Evolutionary conservation across 2,329 filamentous ascomycete genomes (phyloP).

Genomic region (Exserohilum turcica): DNA sequence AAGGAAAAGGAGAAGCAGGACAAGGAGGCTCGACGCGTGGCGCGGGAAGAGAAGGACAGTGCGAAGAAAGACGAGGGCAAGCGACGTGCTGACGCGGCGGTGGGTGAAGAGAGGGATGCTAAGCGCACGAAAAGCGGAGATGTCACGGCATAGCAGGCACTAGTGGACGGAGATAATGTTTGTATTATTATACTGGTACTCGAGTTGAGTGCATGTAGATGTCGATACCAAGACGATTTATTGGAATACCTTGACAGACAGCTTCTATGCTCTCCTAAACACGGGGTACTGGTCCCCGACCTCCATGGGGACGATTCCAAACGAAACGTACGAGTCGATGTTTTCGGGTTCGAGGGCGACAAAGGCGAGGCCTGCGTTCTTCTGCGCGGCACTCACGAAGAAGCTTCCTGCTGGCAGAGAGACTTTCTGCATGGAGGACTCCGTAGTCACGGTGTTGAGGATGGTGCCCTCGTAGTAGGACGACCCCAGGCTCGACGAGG

Average conservation of each 20-base stretch:
- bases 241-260: neutral
- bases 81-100: constrained; percentile 36
- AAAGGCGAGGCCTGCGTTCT: constrained; percentile 47
- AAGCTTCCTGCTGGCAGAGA: constrained; percentile 42
- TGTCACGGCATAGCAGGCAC: constrained; percentile 9
- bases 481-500: constrained; percentile 31
- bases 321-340: constrained; percentile 46
- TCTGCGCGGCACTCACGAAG: constrained; percentile 42
- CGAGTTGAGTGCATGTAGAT: neutral
- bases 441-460: constrained; percentile 40
- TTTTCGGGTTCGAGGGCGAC: constrained; percentile 48
- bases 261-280: constrained; percentile 27
- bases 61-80: constrained; percentile 42
- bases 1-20: constrained; percentile 81
- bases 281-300: constrained; percentile 45
- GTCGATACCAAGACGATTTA: neutral
- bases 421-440: constrained; percentile 30
- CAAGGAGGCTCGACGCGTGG: constrained; percentile 56
- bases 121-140: constrained; percentile 42
- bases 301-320: constrained; percentile 44
- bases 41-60: constrained; percentile 33
- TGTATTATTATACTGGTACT: neutral
- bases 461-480: constrained; percentile 45
- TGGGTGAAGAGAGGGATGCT: constrained; percentile 38
- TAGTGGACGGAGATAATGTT: neutral